Percentiles rank a stretch among this genome's conserved stretches.
Evolutionary conservation across 75 land plant species (phyloP).

Genomic region (Pinus albicaulis): DNA sequence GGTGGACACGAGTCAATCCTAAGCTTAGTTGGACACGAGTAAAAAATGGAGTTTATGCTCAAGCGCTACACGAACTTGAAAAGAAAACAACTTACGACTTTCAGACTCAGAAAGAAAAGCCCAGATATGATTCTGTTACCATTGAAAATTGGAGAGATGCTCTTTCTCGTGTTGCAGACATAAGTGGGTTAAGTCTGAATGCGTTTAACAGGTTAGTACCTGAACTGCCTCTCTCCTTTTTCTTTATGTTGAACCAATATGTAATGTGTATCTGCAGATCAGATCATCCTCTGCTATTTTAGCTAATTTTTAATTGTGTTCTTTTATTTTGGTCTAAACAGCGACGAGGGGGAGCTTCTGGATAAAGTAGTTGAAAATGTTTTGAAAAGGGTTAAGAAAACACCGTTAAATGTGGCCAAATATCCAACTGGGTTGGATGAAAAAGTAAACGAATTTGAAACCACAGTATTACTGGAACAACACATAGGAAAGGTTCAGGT

Average conservation of each 20-base stretch:
- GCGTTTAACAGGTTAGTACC: not conserved
- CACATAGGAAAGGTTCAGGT: not conserved
- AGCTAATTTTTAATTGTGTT: too few relatives aligned
- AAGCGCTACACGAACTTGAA: not conserved
- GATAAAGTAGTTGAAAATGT: too few relatives aligned
- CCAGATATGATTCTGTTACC: not conserved
- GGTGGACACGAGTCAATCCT: not conserved
- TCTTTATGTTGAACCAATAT: not conserved
- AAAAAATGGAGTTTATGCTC: not conserved
- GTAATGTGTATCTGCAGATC: not conserved
- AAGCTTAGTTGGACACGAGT: not conserved
- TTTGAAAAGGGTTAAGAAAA: not conserved
- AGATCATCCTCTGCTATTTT: too few relatives aligned
- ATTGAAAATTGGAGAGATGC: not conserved
- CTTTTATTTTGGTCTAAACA: too few relatives aligned
- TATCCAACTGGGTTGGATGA: slow-evolving; percentile 1
- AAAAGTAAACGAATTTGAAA: not conserved
- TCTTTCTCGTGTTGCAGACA: not conserved
- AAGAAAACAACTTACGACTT: too few relatives aligned
- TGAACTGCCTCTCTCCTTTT: not conserved
- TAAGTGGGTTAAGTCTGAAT: not conserved
- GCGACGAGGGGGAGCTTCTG: too few relatives aligned
- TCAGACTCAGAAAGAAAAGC: too few relatives aligned
- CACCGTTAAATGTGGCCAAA: not conserved
- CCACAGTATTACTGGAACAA: not conserved